phyloP scores from a whole-genome alignment of 331 rosid species.

The Stylosanthes scabra region DNA sequence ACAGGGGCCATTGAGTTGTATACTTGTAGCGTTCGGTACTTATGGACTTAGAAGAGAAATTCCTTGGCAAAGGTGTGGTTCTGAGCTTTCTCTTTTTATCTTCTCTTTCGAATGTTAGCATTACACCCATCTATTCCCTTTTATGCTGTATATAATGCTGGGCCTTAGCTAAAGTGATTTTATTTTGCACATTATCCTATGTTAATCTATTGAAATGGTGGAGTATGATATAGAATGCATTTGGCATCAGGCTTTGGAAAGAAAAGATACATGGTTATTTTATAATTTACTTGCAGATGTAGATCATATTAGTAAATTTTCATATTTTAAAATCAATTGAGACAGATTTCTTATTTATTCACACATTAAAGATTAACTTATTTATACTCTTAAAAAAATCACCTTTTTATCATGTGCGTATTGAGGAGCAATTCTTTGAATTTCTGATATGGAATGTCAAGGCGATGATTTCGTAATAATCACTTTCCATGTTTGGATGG shows the following conservation, averaged over 20 bases:
- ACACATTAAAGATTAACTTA: slow-evolving; percentile 10
- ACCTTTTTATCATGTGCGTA: slow-evolving; percentile 23
- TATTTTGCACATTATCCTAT: slow-evolving; percentile 9
- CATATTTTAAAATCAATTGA: background rate
- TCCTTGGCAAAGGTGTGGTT: slow-evolving; percentile 66
- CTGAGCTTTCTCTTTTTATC: slow-evolving; percentile 31
- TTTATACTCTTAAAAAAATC: slow-evolving; percentile 19
- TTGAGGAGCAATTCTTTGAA: slow-evolving; percentile 20
- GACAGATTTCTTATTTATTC: slow-evolving; percentile 35
- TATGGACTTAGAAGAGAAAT: slow-evolving; percentile 84
- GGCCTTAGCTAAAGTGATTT: slow-evolving; percentile 22
- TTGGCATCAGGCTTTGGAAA: slow-evolving; percentile 31
- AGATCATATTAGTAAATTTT: slow-evolving; percentile 15
- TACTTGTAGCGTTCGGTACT: slow-evolving; percentile 32
- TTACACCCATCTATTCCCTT: background rate
- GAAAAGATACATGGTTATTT: slow-evolving; percentile 22
- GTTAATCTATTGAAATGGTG: slow-evolving; percentile 3
- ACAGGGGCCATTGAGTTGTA: slow-evolving; percentile 43
- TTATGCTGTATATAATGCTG: slow-evolving; percentile 22
- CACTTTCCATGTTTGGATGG: slow-evolving; percentile 35
- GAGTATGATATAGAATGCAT: background rate
- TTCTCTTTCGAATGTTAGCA: slow-evolving; percentile 21
- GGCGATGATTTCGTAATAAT: slow-evolving; percentile 21
- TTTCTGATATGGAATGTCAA: slow-evolving; percentile 24
- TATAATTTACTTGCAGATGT: slow-evolving; percentile 25